A percentile compares a stretch with the other conserved stretches of the same genome.
phyloP scores from a whole-genome alignment of 2,329 filamentous ascomycete species.

The Aspergillus unguis region DNA sequence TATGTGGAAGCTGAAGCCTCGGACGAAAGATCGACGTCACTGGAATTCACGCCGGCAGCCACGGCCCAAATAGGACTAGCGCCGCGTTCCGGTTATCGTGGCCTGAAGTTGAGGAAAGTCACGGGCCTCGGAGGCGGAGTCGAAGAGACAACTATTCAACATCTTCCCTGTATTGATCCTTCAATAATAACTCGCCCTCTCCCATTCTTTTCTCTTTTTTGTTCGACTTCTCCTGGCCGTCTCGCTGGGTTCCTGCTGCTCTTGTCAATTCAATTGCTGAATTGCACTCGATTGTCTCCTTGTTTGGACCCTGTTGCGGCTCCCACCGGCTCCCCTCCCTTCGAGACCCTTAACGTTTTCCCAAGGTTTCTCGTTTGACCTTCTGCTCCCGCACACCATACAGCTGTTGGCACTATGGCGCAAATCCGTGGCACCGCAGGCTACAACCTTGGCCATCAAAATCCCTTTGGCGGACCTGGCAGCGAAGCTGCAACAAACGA shows the following conservation, averaged over 20 bases:
- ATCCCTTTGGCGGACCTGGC: conserved; percentile 64
- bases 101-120: conserved; percentile 32
- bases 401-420: conserved; percentile 36
- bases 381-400: background rate
- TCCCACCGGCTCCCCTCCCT: conserved; percentile 2
- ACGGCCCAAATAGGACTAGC: conserved; percentile 27
- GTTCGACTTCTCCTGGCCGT: background rate
- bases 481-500: conserved; percentile 62
- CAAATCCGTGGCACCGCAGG: conserved; percentile 66
- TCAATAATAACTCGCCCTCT: conserved; percentile 4
- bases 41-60: conserved; percentile 25
- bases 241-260: background rate
- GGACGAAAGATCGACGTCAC: conserved; percentile 14
- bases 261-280: conserved; percentile 1
- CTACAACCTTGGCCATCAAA: conserved; percentile 76
- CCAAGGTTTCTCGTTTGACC: background rate
- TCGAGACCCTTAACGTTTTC: background rate
- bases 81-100: conserved; percentile 39
- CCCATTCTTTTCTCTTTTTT: conserved; percentile 5
- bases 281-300: conserved; percentile 3
- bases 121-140: conserved; percentile 14
- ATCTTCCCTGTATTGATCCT: conserved; percentile 2
- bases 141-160: conserved; percentile 11
- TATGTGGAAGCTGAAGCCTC: background rate
- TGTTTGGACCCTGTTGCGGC: conserved; percentile 5